Evolutionary conservation across 352 stramenopile species (phyloP).

Genomic region (Aphanomyces euteiches): DNA sequence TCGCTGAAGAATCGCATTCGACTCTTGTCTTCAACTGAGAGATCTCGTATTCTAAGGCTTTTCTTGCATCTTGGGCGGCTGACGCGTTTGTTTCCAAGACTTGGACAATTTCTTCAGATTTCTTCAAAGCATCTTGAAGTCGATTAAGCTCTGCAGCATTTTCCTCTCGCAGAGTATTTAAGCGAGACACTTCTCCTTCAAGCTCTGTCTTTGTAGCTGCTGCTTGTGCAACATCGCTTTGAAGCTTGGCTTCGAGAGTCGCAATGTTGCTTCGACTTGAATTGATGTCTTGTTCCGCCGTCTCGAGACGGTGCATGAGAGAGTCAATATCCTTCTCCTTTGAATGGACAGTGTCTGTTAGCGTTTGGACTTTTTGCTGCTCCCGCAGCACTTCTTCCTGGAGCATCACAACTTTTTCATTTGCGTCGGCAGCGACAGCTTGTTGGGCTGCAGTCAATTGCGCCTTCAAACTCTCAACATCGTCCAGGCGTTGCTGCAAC

Average conservation of each 20-base stretch:
- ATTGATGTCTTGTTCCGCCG: not conserved
- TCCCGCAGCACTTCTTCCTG: constrained; percentile 22
- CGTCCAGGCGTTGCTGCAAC: not conserved
- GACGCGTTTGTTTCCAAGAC: not conserved
- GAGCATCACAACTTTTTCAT: constrained; percentile 13
- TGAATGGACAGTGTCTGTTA: constrained; percentile 28
- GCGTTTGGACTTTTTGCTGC: constrained; percentile 34
- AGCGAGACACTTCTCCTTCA: no score
- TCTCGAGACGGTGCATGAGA: constrained; percentile 33
- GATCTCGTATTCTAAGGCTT: constrained; percentile 36
- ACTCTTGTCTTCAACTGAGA: constrained; percentile 33
- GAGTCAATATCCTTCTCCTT: constrained; percentile 63
- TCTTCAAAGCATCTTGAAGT: no score
- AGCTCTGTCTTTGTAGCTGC: no score
- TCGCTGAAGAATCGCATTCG: constrained; percentile 2
- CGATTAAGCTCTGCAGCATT: no score
- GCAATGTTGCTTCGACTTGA: not conserved
- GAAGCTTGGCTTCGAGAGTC: constrained; percentile 1
- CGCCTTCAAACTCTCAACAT: not conserved
- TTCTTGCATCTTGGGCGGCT: not conserved
- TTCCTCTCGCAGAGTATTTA: no score
- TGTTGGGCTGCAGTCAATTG: constrained; percentile 1
- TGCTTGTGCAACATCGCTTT: no score
- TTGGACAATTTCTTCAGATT: no score
- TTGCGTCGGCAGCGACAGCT: constrained; percentile 8